These are phyloP conservation scores for Somion occarium DNA, from an alignment of 1,284 basidiomycete genomes.

Conservation along the genomic window DNA sequence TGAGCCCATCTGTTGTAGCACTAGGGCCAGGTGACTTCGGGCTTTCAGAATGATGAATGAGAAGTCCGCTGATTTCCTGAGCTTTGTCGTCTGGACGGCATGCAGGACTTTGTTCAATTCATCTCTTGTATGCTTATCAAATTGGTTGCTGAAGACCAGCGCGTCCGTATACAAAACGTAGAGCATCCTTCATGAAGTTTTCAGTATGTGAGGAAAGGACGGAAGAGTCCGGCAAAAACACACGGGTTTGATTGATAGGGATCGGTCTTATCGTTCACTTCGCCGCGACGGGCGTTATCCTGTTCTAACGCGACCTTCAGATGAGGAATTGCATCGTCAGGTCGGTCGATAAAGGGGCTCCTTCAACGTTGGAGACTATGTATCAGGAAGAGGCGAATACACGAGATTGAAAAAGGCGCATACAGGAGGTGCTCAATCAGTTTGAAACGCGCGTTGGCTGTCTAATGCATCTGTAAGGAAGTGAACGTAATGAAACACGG, in stretches of 20 bases:
- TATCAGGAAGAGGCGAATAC: too few relatives aligned
- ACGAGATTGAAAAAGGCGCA: too few relatives aligned
- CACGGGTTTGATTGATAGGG: constrained; percentile 9
- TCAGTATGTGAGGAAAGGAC: background rate
- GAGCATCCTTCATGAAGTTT: constrained; percentile 3
- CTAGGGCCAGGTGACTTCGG: constrained; percentile 7
- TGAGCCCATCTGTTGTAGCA: constrained; percentile 7
- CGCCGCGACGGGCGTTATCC: background rate
- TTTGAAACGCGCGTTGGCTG: background rate
- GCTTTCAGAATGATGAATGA: constrained; percentile 3
- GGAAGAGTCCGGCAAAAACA: background rate
- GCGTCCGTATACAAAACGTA: constrained; percentile 9
- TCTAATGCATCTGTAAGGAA: too few relatives aligned
- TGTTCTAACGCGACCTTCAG: constrained; percentile 3
- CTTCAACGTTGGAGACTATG: too few relatives aligned
- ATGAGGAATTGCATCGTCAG: constrained; percentile 12
- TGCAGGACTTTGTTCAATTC: constrained; percentile 10
- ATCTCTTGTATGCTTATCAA: constrained; percentile 8
- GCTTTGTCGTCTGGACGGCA: background rate
- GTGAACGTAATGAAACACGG: too few relatives aligned
- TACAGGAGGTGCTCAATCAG: background rate
- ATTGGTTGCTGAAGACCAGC: constrained; percentile 8
- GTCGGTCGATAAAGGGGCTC: constrained; percentile 13
- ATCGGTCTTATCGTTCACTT: background rate
- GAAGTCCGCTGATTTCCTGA: background rate